Evolutionary conservation across 1,284 basidiomycete genomes (phyloP).

Genomic region (Marasmius sp.): DNA sequence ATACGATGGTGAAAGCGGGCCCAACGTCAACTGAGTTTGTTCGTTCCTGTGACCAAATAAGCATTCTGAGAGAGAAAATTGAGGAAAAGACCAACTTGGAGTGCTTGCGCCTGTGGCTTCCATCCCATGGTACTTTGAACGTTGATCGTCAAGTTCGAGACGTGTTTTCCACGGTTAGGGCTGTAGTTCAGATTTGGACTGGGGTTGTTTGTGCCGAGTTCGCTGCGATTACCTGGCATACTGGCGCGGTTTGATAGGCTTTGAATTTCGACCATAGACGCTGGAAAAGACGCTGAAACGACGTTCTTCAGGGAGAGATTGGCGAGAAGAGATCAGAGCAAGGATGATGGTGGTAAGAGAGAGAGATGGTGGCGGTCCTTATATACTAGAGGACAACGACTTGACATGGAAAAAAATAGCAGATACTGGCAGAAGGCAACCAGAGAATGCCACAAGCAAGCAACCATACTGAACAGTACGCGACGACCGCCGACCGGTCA

Average conservation of each 20-base stretch:
- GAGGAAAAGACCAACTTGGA: not conserved
- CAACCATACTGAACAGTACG: not conserved
- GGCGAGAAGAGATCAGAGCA: no score
- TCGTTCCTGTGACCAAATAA: slow-evolving; percentile 1
- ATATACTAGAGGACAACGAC: not conserved
- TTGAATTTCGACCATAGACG: not conserved
- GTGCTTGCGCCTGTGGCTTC: slow-evolving; percentile 1
- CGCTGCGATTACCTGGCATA: not conserved
- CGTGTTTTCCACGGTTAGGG: not conserved
- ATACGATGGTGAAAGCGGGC: not conserved
- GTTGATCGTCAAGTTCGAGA: slow-evolving; percentile 2
- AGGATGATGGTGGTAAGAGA: not conserved
- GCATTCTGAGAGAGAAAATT: not conserved
- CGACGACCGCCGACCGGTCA: not conserved
- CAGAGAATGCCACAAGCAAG: not conserved
- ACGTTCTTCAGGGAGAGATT: no score
- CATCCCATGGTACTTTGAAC: slow-evolving; percentile 4
- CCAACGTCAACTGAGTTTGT: not conserved
- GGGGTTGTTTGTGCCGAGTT: not conserved
- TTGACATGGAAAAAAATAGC: not conserved
- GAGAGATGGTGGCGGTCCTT: not conserved
- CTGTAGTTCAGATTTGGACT: not conserved
- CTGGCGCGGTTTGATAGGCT: not conserved
- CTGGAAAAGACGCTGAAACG: no score
- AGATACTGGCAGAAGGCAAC: not conserved